Conservation (phyloP, 805 yeast genomes). For the Starmerella powellii region DNA sequence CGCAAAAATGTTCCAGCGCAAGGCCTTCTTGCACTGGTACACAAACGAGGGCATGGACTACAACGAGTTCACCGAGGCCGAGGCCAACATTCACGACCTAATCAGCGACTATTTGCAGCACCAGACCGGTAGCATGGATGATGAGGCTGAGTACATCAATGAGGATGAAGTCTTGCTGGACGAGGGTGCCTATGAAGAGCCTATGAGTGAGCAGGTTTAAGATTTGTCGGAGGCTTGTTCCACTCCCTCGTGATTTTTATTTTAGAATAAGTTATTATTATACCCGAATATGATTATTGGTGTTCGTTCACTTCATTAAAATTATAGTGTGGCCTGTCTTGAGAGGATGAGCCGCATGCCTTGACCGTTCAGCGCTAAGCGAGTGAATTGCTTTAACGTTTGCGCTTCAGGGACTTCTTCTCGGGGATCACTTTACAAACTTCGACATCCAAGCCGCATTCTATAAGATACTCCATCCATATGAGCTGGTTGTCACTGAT, state of each 20-base stretch:
- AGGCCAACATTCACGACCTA: conserved; percentile 78
- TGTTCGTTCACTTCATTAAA: neutral
- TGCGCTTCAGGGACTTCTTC: conserved; percentile 4
- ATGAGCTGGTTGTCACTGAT: conserved; percentile 30
- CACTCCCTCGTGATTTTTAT: neutral
- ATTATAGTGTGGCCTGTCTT: neutral
- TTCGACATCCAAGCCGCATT: conserved; percentile 26
- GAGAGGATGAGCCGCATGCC: neutral
- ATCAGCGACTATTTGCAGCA: conserved; percentile 86
- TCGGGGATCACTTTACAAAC: conserved; percentile 23
- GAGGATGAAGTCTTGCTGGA: conserved; percentile 8
- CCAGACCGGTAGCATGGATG: conserved; percentile 61
- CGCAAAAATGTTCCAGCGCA: conserved; percentile 82
- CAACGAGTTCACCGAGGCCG: conserved; percentile 88
- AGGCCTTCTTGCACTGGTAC: conserved; percentile 94
- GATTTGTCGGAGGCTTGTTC: neutral
- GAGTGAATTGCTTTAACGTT: neutral
- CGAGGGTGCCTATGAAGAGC: conserved; percentile 5
- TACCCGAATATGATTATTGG: neutral
- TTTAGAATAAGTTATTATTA: conserved; percentile 4
- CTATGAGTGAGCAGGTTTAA: neutral
- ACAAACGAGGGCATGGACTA: conserved; percentile 94
- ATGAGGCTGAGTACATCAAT: conserved; percentile 7
- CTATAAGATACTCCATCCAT: conserved; percentile 29
- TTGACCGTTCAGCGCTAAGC: too few species aligned